Evolutionary conservation across 179 eudicot species (phyloP).

Genomic region (Gypsophila paniculata): DNA sequence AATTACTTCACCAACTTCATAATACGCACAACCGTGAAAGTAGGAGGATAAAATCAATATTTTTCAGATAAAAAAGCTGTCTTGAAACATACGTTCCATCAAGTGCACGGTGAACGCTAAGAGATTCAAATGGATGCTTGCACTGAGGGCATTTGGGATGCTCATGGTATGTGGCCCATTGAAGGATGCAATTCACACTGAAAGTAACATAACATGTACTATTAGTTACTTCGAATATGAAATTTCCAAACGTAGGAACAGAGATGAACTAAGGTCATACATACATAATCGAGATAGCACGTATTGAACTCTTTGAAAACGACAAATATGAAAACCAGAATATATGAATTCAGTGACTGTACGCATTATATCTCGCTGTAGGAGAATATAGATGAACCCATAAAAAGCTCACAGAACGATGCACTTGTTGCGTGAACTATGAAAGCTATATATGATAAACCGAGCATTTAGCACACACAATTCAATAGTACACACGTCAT

Average conservation of each 20-base stretch:
- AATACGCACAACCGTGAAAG: not conserved
- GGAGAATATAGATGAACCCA: not conserved
- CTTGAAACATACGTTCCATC: constrained; percentile 68
- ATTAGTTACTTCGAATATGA: not conserved
- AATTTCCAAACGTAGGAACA: not conserved
- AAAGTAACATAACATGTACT: constrained; percentile 3
- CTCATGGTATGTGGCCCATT: constrained; percentile 85
- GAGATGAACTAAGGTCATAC: not conserved
- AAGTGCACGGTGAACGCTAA: constrained; percentile 68
- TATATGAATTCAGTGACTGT: not conserved
- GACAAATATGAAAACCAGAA: not conserved
- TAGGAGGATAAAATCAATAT: not conserved
- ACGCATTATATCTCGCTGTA: not conserved
- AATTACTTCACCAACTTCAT: not conserved
- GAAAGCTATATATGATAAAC: not conserved
- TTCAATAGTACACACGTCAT: not conserved
- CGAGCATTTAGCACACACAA: not conserved
- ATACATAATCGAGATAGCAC: constrained; percentile 4
- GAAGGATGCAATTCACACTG: constrained; percentile 86
- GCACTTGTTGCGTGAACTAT: not conserved
- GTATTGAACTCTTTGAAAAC: not conserved
- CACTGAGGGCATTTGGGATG: constrained; percentile 90
- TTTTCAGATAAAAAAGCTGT: not conserved
- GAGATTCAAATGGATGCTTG: constrained; percentile 77
- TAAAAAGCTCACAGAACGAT: not conserved